These are phyloP conservation scores for Wallacemonas sp. DNA, from an alignment of 208 protist species.

Conservation along the genomic window DNA sequence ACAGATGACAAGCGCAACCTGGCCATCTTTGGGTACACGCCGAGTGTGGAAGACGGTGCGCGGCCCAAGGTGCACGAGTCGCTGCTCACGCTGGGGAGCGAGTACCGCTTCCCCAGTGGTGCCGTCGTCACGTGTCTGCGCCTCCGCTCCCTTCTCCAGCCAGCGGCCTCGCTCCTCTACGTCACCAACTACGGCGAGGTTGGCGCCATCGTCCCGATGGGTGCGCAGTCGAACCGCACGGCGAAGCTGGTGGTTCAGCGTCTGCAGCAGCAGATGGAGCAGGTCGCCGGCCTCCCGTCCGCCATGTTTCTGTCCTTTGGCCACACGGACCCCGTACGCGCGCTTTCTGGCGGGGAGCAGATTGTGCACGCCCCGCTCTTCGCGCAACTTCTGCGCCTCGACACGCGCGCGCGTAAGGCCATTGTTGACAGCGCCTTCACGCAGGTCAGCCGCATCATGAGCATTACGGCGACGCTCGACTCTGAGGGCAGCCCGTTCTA, in stretches of 20 bases:
- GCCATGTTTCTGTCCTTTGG: constrained; percentile 76
- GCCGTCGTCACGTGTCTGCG: constrained; percentile 61
- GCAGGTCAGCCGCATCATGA: constrained; percentile 71
- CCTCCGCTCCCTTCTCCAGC: constrained; percentile 35
- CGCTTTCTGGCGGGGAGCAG: constrained; percentile 57
- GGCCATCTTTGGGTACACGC: constrained; percentile 73
- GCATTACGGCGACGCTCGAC: constrained; percentile 57
- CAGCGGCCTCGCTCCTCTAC: constrained; percentile 50
- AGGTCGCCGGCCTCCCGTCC: constrained; percentile 68
- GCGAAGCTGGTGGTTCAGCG: constrained; percentile 62
- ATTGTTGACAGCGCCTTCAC: constrained; percentile 68
- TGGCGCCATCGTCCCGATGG: constrained; percentile 73
- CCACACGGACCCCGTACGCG: constrained; percentile 55
- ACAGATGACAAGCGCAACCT: constrained; percentile 81
- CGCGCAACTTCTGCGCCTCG: constrained; percentile 51
- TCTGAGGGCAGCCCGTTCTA: constrained; percentile 53
- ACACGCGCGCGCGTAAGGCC: constrained; percentile 57
- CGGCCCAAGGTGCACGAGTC: constrained; percentile 57
- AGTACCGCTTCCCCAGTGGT: constrained; percentile 79
- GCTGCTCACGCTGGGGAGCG: constrained; percentile 67
- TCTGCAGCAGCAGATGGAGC: constrained; percentile 63
- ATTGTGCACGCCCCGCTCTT: constrained; percentile 67
- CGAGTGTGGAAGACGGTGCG: constrained; percentile 43
- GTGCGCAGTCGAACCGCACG: constrained; percentile 72
- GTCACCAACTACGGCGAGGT: constrained; percentile 84